phyloP scores from a whole-genome alignment of 495 filamentous ascomycete species.

The Hypoxylon trugodes region DNA sequence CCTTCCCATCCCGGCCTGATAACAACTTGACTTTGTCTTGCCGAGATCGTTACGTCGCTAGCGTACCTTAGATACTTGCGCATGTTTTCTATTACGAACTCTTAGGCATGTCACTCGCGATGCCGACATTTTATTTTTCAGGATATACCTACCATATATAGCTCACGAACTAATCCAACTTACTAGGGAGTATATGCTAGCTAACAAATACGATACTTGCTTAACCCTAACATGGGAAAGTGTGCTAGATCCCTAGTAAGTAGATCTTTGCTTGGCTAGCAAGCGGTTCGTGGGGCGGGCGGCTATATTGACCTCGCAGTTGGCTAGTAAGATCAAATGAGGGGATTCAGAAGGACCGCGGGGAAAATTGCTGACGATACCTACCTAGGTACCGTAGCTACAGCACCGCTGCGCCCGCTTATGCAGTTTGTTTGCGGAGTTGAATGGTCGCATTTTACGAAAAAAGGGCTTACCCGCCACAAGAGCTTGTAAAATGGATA shows the following conservation, averaged over 20 bases:
- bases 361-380: too few relatives aligned
- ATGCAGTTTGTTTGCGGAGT: too few relatives aligned
- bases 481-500: conserved; percentile 6
- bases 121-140: not conserved
- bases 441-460: too few relatives aligned
- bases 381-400: too few relatives aligned
- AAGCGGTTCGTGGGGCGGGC: conserved; percentile 1
- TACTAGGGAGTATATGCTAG: not conserved
- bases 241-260: too few relatives aligned
- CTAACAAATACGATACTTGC: conserved; percentile 3
- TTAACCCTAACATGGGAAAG: too few relatives aligned
- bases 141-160: conserved; percentile 17
- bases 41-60: not conserved
- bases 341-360: conserved; percentile 13
- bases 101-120: not conserved
- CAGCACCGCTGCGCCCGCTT: not conserved
- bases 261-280: not conserved
- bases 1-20: too few relatives aligned
- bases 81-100: not conserved
- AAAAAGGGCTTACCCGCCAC: too few relatives aligned
- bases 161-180: conserved; percentile 19
- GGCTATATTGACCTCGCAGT: conserved; percentile 4
- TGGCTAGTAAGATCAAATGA: conserved; percentile 15
- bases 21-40: too few relatives aligned
- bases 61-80: conserved; percentile 3